Evolutionary conservation across 345 rosid species (phyloP), one percentile per base, ranked within the genome.

Genomic region (Eucalyptus marginata): DNA sequence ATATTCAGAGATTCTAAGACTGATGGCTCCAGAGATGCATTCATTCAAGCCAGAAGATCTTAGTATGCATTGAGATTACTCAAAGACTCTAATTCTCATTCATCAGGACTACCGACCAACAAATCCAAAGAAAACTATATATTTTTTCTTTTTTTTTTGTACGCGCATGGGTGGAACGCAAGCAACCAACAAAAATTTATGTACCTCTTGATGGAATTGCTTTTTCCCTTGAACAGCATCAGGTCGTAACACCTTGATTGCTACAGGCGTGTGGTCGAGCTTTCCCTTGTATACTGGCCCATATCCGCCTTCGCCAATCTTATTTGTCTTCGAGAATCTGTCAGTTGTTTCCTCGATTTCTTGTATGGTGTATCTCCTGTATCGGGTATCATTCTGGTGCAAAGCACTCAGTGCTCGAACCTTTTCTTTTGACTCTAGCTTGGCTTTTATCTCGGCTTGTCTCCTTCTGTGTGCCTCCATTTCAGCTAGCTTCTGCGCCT

Each of bases 261-360:
- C 99, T 36, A 96, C 99, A 8, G 97, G 93, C 52, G 99, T 97
- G 90, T 97, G 98, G 93, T 96, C 98, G 51, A 96, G 97, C 90
- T 88, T 97, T 54, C 97, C 99, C 92, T 93, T 91, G 88, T 93
- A 97, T 40, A 97, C 99, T 20, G 99, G 99, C 92, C 99, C 99
- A 85, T 97, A 97, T 66, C 99, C 99, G 1, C 99, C 99, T 93
- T 96, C 99, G 46, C 99, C 99, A 76, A 97, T 94, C 90, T 95
- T 96, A 84, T 89, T 93, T 18, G 91, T 50, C 27, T 87, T 89
- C 15, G 95, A 62, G 83, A 96, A 97, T 8, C 84, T 90, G 4
- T 92, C 91, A 33, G 99, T 96, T 47, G 99, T 97, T 49, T 86
- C 95, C 93, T 97, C 98, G 7, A 97, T 95, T 91, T 97, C 98